Percentiles rank a stretch among this genome's conserved stretches.
phyloP scores from a whole-genome alignment of 2,329 filamentous ascomycete genomes.

The Claviceps cyperi region DNA sequence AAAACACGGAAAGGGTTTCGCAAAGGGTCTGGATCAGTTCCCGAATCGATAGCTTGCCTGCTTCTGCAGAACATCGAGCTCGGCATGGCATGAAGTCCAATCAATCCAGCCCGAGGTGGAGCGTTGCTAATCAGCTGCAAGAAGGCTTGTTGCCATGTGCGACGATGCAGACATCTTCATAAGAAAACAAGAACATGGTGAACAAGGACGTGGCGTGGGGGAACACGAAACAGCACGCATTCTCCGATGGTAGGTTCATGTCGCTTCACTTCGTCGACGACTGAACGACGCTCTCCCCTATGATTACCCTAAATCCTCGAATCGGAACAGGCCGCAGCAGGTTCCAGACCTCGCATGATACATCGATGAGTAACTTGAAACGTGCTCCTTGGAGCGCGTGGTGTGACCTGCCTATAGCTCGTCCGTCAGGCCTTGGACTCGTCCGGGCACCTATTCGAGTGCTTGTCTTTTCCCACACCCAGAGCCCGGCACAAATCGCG shows the following conservation, averaged over 20 bases:
- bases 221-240: not conserved
- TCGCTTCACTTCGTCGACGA: not conserved
- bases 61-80: not conserved
- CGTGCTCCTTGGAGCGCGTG: not conserved
- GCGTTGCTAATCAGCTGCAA: not conserved
- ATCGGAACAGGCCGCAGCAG: not conserved
- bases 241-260: not conserved
- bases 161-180: not conserved
- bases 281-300: not conserved
- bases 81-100: not conserved
- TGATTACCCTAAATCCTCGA: not conserved
- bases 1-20: not conserved
- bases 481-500: too few species aligned
- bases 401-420: not conserved
- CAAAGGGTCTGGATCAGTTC: too few species aligned
- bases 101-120: not conserved
- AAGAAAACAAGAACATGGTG: not conserved
- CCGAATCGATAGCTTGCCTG: too few species aligned
- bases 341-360: not conserved
- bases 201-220: not conserved
- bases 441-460: too few species aligned
- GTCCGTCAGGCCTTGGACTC: not conserved
- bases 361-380: not conserved
- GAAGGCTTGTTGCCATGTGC: not conserved
- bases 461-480: too few species aligned